Evolutionary conservation across 805 yeast genomes (phyloP), one percentile per base, ranked within the genome.

Genomic region (Teunomyces kruisii): DNA sequence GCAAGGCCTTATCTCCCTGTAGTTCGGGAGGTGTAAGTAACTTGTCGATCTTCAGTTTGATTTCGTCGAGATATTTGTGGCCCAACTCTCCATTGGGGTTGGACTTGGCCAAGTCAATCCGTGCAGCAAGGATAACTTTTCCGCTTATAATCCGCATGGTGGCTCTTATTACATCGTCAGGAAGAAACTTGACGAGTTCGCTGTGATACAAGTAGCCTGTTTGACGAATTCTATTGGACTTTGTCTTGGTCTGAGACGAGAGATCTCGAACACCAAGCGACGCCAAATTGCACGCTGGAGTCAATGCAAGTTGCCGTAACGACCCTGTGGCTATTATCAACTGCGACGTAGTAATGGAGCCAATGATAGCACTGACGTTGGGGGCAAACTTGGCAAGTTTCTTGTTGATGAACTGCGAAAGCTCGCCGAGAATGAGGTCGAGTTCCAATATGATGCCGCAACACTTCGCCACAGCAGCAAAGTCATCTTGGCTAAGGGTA

Each of bases 281-380:
- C 0, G 96, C 82, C 16, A 92, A 56, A 58, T 92, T 92, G 55
- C 97, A 88, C 3, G 96, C 75, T 0, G 97, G 96, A 0, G 87
- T 79, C 26, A 64, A 67, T 2, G 89, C 80, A 8, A 92, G 65
- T 6, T 79, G 83, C 9, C 67, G 67, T 4, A 92, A 61, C 0
- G 96, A 89, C 2, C 96, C 95, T 1, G 79, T 68, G 13, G 77
- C 71, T 1, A 88, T 77, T 17, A 92, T 65, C 13, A 94, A 63
- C 54, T 86, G 88, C 0, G 96, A 84, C 0, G 96, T 80, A 0
- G 86, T 77, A 5, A 76, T 68, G 0, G 95, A 70, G 0, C 96
- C 95, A 2, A 92, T 72, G 6, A 94, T 67, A 0, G 80, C 80
- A 2, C 88, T 73, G 1, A 88, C 64, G 60, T 94, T 92, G 1